phyloP scores from a whole-genome alignment of 306 rosid genomes.

The Pachyrhizus erosus region DNA sequence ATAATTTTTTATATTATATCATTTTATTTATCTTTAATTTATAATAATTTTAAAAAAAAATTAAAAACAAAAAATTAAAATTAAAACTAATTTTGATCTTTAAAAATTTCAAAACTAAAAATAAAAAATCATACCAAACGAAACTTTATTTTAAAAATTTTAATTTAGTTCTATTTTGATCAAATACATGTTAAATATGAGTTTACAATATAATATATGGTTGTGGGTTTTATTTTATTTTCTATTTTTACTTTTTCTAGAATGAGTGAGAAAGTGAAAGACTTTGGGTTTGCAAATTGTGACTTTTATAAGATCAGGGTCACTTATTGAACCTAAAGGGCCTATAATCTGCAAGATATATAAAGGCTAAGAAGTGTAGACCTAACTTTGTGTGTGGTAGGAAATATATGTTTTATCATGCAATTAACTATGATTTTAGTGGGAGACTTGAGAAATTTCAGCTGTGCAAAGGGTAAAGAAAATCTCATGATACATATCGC shows the following conservation, averaged over 20 bases:
- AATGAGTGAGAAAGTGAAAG: constrained; percentile 1
- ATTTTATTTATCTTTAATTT: too few species aligned
- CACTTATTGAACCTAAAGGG: not conserved
- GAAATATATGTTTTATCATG: not conserved
- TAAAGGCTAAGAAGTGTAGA: not conserved
- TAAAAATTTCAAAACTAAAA: too few species aligned
- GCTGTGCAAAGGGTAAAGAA: not conserved
- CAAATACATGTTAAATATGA: too few species aligned
- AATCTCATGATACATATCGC: not conserved
- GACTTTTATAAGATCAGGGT: not conserved
- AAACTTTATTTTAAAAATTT: too few species aligned
- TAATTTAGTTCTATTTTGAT: too few species aligned
- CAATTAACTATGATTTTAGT: not conserved
- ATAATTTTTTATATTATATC: too few species aligned
- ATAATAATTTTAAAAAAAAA: too few species aligned
- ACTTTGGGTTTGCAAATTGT: not conserved
- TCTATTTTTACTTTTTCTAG: not conserved
- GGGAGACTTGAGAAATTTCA: not conserved
- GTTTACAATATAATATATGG: not conserved
- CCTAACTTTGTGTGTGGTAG: not conserved
- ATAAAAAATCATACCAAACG: too few species aligned
- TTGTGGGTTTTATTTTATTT: not conserved
- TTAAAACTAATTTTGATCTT: too few species aligned
- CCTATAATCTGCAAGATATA: not conserved
- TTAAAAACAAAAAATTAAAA: too few species aligned